Evolutionary conservation across 2,329 filamentous ascomycete genomes (phyloP).

Genomic region (Helotiales sp.): DNA sequence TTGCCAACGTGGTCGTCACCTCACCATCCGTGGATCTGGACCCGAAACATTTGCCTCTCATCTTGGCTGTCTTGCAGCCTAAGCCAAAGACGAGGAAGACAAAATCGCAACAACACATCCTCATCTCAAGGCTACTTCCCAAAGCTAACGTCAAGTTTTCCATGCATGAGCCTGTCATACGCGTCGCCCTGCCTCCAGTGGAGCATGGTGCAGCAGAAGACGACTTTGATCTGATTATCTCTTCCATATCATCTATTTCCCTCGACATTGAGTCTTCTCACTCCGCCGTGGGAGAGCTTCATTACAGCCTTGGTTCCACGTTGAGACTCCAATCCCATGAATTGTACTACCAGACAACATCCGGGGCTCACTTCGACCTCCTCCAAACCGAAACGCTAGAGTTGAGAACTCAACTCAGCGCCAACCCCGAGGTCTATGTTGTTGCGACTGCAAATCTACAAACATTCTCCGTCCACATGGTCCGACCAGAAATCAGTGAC

Average conservation of each 20-base stretch:
- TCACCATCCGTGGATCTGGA: conserved; percentile 93
- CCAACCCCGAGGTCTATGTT: conserved; percentile 82
- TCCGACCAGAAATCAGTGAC: conserved; percentile 88
- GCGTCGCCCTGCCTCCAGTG: conserved; percentile 83
- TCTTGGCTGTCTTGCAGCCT: conserved; percentile 72
- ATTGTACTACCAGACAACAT: conserved; percentile 90
- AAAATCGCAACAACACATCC: conserved; percentile 54
- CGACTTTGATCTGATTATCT: conserved; percentile 94
- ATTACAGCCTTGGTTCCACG: conserved; percentile 83
- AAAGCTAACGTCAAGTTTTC: conserved; percentile 95
- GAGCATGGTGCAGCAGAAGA: conserved; percentile 64
- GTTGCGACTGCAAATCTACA: conserved; percentile 77
- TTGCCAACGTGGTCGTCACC: conserved; percentile 93
- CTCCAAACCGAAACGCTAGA: conserved; percentile 87
- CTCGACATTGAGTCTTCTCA: conserved; percentile 96
- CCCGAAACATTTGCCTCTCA: conserved; percentile 83
- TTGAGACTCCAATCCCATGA: conserved; percentile 83
- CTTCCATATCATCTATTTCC: conserved; percentile 89
- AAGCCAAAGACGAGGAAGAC: conserved; percentile 45
- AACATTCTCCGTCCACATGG: conserved; percentile 85
- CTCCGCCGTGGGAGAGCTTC: conserved; percentile 75
- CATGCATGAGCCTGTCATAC: conserved; percentile 91
- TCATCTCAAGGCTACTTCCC: conserved; percentile 88
- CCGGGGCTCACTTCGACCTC: conserved; percentile 80
- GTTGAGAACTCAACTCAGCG: conserved; percentile 79